Percentiles rank a stretch among this genome's conserved stretches.
These are phyloP conservation scores for Termitomyces heimii DNA, from an alignment of 768 basidiomycete species.

Conservation along the genomic window DNA sequence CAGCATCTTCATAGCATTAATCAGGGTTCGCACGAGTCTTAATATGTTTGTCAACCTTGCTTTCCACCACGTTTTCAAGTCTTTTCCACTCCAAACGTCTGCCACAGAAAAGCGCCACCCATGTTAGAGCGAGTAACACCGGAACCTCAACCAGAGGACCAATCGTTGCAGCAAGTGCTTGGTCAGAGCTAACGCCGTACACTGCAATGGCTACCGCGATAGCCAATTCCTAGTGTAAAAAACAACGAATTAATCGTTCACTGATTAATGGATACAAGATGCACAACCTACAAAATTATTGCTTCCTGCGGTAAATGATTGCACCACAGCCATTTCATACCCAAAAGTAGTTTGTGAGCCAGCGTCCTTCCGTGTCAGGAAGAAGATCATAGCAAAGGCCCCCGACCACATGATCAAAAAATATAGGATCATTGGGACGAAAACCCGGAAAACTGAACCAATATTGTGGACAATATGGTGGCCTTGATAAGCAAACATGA, in stretches of 20 bases:
- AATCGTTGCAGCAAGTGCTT: conserved; percentile 78
- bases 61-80: background rate
- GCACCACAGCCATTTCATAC: conserved; percentile 72
- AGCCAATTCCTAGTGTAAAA: conserved; percentile 58
- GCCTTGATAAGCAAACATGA: conserved; percentile 67
- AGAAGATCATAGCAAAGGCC: conserved; percentile 8
- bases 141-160: conserved; percentile 79
- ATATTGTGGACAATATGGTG: conserved; percentile 70
- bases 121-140: conserved; percentile 63
- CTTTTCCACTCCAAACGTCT: conserved; percentile 33
- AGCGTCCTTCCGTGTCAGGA: conserved; percentile 30
- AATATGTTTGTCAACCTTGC: background rate
- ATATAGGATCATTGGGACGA: conserved; percentile 77
- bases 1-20: background rate
- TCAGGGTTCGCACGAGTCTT: background rate
- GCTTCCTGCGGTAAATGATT: conserved; percentile 74
- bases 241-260: background rate
- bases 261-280: background rate
- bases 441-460: conserved; percentile 71
- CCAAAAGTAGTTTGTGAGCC: conserved; percentile 22
- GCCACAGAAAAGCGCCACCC: conserved; percentile 48
- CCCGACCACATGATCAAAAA: conserved; percentile 28
- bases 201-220: conserved; percentile 78
- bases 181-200: conserved; percentile 71
- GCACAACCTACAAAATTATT: conserved; percentile 61